Base-by-base conservation (phyloP, 805 yeast genomes). In the Vanderwaltozyma polyspora region DNA sequence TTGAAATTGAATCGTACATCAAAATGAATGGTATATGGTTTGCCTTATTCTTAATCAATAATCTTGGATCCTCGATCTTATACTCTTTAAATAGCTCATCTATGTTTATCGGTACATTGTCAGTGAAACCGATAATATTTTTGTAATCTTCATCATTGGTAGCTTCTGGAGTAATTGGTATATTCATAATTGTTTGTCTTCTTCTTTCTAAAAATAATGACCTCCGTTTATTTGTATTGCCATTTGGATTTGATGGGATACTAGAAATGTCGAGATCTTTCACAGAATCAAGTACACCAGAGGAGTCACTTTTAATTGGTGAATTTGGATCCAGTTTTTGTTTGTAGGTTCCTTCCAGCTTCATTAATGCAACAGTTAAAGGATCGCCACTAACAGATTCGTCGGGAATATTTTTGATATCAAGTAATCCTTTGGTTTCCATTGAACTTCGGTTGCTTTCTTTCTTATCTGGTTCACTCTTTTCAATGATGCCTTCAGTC, bases 321-420 rank as follows among this genome's bases (percentile, higher is more conserved):
- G n/a, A n/a, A 16, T 27, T 27, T 3, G 7, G 10, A 27, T 27
- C 29, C 4, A 29, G 31, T 38, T 43, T 50, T n/a, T n/a, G n/a
- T 25, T 36, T 43, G 35, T 54, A 64, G 25, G 66, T 72, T 1
- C 95, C 97, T 57, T 83, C 93, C 21, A 89, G 63, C 57, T 81
- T 87, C 58, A 65, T 65, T 44, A 87, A 63, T 0, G 97, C 86
- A 31, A 76, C 73, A 33, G 67, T 69, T 11, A 86, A 63, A 0
- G 94, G 95, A 55, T 84, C 82, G 19, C 67, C 72, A 26, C 62
- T 66, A 28, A 70, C 62, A 0, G 76, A 67, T 31, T 79, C 86
- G 53, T 89, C 95, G 0, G 95, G 89, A 33, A 87, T 74, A 5
- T 81, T 80, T 1, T 93, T 93, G 31, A 86, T 66, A 48, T 78